phyloP scores from a whole-genome alignment of 2,329 filamentous ascomycete genomes.

The Ceratocystis colombiana region DNA sequence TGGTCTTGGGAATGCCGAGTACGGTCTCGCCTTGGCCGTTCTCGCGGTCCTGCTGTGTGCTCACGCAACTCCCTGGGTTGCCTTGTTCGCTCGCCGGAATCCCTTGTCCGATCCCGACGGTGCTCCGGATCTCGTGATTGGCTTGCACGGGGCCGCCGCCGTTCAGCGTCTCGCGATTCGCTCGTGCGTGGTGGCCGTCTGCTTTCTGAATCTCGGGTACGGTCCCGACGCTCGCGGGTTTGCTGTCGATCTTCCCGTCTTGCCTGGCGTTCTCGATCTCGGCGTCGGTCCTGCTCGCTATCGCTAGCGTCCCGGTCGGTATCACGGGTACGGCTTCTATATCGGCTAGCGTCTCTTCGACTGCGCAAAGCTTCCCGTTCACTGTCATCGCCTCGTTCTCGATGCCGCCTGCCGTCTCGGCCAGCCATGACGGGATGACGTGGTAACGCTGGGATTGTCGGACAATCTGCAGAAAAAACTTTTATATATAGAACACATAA shows the following conservation, averaged over 20 bases:
- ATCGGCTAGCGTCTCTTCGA: slow-evolving; percentile 16
- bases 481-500: neutral
- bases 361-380: slow-evolving; percentile 22
- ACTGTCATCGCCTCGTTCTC: slow-evolving; percentile 24
- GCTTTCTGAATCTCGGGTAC: neutral
- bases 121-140: neutral
- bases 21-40: neutral
- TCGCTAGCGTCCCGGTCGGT: slow-evolving; percentile 5
- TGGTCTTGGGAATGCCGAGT: slow-evolving; percentile 8
- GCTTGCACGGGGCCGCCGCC: neutral
- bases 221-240: slow-evolving; percentile 1
- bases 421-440: slow-evolving; percentile 16
- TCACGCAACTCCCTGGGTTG: neutral
- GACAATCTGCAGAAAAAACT: neutral
- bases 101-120: neutral
- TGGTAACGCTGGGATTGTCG: slow-evolving; percentile 3
- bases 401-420: slow-evolving; percentile 18
- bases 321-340: slow-evolving; percentile 14
- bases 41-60: neutral
- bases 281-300: slow-evolving; percentile 10
- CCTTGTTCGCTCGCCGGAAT: neutral
- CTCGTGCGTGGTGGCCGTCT: neutral
- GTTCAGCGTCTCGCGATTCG: neutral
- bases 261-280: slow-evolving; percentile 18
- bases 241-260: slow-evolving; percentile 13